A percentile compares a stretch with the other conserved stretches of the same genome.
Conservation (phyloP, 306 rosid species). For the Malus sylvestris region DNA sequence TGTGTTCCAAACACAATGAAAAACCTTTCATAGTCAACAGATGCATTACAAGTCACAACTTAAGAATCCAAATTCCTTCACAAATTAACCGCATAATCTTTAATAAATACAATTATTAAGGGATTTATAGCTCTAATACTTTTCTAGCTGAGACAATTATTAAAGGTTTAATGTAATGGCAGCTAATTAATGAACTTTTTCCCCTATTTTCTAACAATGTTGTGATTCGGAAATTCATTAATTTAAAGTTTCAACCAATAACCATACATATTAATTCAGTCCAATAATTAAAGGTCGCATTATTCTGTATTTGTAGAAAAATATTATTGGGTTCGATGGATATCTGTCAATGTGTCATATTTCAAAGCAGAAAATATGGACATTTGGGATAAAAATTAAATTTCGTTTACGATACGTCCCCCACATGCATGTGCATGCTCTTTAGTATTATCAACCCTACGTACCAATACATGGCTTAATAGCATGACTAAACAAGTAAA, state of each 20-base stretch:
- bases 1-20: too few species aligned
- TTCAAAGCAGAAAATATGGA: neutral
- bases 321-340: neutral
- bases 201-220: neutral
- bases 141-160: neutral
- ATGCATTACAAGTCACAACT: neutral
- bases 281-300: neutral
- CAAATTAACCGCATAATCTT: neutral
- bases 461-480: neutral
- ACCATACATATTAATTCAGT: neutral
- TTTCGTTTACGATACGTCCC: neutral
- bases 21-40: neutral
- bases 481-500: neutral
- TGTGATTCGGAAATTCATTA: neutral
- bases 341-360: neutral
- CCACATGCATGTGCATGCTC: neutral
- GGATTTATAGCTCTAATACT: neutral
- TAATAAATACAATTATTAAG: neutral
- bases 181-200: neutral
- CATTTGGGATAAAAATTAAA: neutral
- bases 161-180: neutral
- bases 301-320: neutral
- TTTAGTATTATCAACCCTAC: neutral
- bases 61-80: neutral
- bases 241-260: neutral